phyloP scores from a whole-genome alignment of 495 filamentous ascomycete genomes.

The Penicillium herquei region DNA sequence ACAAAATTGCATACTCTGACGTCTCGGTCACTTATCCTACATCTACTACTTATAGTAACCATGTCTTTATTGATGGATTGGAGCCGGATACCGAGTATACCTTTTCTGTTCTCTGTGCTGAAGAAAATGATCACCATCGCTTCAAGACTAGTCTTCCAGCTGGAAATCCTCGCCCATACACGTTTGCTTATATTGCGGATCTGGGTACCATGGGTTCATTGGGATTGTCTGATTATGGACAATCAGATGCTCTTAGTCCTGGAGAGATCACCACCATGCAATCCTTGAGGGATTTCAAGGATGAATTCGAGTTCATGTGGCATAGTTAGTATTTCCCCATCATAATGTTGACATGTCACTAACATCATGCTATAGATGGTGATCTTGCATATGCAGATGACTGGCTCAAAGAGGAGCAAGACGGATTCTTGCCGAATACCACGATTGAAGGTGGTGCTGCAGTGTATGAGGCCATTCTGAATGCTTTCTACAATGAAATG shows the following conservation, averaged over 20 bases:
- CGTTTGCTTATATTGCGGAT: slow-evolving; percentile 13
- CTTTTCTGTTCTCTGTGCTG: slow-evolving; percentile 1
- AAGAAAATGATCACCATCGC: slow-evolving; percentile 3
- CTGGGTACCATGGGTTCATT: slow-evolving; percentile 12
- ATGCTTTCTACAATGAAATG: slow-evolving; percentile 9
- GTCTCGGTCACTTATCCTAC: slow-evolving; percentile 19
- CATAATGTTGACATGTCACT: not conserved
- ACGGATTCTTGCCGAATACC: slow-evolving; percentile 3
- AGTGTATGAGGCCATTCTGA: slow-evolving; percentile 8
- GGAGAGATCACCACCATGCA: slow-evolving; percentile 14
- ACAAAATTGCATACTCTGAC: slow-evolving; percentile 5
- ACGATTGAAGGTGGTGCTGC: slow-evolving; percentile 3
- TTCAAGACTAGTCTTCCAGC: slow-evolving; percentile 11
- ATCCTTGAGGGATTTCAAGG: slow-evolving; percentile 1
- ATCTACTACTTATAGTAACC: slow-evolving; percentile 18
- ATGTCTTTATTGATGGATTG: slow-evolving; percentile 11
- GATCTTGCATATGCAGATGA: slow-evolving; percentile 13
- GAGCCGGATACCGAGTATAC: slow-evolving; percentile 14
- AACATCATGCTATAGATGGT: not conserved
- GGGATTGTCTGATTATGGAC: slow-evolving; percentile 12
- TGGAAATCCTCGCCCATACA: slow-evolving; percentile 13
- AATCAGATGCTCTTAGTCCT: slow-evolving; percentile 2
- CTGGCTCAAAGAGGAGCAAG: slow-evolving; percentile 8
- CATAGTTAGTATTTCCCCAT: slow-evolving; percentile 2
- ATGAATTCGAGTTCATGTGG: slow-evolving; percentile 10